phyloP scores from a whole-genome alignment of 768 basidiomycete genomes.

The Rhodotorula kratochvilovae region DNA sequence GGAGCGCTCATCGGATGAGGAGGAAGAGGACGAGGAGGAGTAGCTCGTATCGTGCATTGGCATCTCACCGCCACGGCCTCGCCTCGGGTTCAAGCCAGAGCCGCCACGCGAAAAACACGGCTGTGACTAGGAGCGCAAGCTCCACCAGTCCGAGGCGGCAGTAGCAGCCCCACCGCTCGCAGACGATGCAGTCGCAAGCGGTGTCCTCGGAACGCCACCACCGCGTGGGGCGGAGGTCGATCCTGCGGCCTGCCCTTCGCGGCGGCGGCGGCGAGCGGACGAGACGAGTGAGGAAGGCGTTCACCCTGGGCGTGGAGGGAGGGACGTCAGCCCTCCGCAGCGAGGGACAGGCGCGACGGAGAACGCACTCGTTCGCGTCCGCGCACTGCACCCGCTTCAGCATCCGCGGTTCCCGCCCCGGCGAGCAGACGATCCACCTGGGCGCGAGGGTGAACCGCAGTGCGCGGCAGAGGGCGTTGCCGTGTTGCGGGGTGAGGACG shows the following conservation, averaged over 20 bases:
- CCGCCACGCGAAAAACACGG: not conserved
- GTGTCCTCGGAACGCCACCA: no score
- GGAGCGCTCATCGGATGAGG: slow-evolving; percentile 51
- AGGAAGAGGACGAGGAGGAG: slow-evolving; percentile 54
- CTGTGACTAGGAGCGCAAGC: not conserved
- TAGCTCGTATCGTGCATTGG: no score
- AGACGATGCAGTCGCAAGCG: not conserved
- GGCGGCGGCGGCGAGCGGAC: no score
- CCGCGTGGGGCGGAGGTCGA: not conserved
- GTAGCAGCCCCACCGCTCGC: not conserved
- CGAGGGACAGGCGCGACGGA: no score
- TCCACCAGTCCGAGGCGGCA: no score
- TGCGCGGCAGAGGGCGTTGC: no score
- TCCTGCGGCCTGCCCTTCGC: not conserved
- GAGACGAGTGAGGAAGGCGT: not conserved
- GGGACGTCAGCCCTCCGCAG: no score
- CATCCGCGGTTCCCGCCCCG: not conserved
- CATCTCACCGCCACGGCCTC: no score
- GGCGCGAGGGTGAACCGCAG: no score
- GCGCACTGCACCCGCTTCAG: not conserved
- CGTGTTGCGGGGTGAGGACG: no score
- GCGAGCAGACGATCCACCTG: not conserved
- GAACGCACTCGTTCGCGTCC: not conserved
- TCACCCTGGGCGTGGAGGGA: not conserved
- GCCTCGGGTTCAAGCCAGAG: no score